Conservation (phyloP, 495 filamentous ascomycete species). For the Hyaloscypha hepaticicola region DNA sequence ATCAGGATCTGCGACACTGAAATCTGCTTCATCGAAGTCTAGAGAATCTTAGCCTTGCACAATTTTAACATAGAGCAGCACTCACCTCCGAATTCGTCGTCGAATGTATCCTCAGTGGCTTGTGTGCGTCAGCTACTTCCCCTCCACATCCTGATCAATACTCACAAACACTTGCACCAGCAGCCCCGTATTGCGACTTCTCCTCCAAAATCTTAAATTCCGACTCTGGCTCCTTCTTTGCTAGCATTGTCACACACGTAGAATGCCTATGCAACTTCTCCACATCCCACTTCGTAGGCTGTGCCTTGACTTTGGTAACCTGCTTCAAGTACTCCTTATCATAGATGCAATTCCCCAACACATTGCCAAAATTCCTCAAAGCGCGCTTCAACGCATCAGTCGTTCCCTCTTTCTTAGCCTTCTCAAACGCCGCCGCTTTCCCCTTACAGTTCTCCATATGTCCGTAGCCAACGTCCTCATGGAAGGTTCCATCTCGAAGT, state of each 20-base stretch:
- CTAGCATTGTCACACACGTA: constrained; percentile 63
- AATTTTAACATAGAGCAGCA: neutral
- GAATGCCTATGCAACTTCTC: constrained; percentile 78
- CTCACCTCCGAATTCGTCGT: constrained; percentile 72
- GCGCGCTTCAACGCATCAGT: constrained; percentile 92
- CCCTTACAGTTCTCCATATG: constrained; percentile 93
- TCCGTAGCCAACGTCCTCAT: constrained; percentile 96
- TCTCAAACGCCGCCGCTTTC: constrained; percentile 93
- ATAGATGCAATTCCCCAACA: constrained; percentile 95
- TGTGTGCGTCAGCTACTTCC: constrained; percentile 21
- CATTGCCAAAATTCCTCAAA: constrained; percentile 89
- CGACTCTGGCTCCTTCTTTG: constrained; percentile 40
- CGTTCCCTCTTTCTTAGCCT: constrained; percentile 96
- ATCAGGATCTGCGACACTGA: constrained; percentile 56
- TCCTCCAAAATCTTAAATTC: constrained; percentile 28
- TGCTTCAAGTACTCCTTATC: constrained; percentile 89
- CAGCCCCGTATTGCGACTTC: constrained; percentile 38
- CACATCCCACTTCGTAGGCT: constrained; percentile 66
- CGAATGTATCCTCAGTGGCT: constrained; percentile 42
- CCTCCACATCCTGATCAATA: neutral
- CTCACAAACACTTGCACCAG: constrained; percentile 27
- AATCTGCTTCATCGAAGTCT: constrained; percentile 75
- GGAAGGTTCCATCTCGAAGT: constrained; percentile 86
- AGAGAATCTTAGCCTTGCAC: constrained; percentile 28
- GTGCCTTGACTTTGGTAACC: constrained; percentile 77